Percentiles rank a stretch among this genome's conserved stretches.
phyloP scores from a whole-genome alignment of 2,329 filamentous ascomycete genomes.

The Xylariaceae sp. region DNA sequence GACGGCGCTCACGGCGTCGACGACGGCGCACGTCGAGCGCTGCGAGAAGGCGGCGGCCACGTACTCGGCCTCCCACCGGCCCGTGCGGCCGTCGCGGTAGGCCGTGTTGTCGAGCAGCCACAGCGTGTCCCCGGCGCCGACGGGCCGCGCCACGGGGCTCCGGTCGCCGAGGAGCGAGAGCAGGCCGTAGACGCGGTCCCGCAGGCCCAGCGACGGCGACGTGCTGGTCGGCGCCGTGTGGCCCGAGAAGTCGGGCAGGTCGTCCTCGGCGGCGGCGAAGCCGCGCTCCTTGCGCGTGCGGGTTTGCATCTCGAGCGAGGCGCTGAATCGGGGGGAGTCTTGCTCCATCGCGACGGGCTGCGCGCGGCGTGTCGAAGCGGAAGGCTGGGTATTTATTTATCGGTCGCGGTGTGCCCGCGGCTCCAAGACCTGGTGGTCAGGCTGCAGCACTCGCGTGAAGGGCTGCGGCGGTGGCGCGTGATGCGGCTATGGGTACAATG shows the following conservation, averaged over 20 bases:
- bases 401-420: too few relatives aligned
- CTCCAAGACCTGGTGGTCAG: too few relatives aligned
- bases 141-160: constrained; percentile 52
- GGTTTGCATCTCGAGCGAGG: constrained; percentile 39
- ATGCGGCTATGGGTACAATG: too few relatives aligned
- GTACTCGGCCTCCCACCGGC: constrained; percentile 72
- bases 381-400: too few relatives aligned
- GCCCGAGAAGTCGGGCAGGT: constrained; percentile 30
- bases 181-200: constrained; percentile 28
- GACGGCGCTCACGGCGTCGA: constrained; percentile 62
- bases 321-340: too few relatives aligned
- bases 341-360: too few relatives aligned
- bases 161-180: constrained; percentile 42
- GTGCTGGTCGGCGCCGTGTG: constrained; percentile 17
- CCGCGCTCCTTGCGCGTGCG: constrained; percentile 40
- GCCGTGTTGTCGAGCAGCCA: constrained; percentile 92
- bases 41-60: constrained; percentile 75
- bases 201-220: constrained; percentile 10
- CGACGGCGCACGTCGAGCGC: constrained; percentile 58
- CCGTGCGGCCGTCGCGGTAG: constrained; percentile 45
- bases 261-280: constrained; percentile 44
- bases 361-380: too few relatives aligned
- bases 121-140: constrained; percentile 61
- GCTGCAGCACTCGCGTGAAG: too few relatives aligned
- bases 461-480: too few relatives aligned